phyloP scores from a whole-genome alignment of 2,329 filamentous ascomycete genomes.

The Diaporthe sp. region DNA sequence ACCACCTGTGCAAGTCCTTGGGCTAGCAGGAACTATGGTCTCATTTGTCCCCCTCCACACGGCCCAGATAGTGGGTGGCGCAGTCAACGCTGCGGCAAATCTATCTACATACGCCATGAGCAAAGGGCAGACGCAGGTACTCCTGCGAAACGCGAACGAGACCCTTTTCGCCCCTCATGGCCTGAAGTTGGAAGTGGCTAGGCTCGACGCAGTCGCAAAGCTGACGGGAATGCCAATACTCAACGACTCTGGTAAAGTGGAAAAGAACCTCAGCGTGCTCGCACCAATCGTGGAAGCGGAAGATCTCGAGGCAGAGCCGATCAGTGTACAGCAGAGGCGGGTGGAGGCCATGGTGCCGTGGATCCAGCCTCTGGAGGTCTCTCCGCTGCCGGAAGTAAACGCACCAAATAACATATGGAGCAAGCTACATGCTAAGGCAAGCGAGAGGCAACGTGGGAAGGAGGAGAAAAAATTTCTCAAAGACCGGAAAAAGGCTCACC shows the following conservation, averaged over 20 bases:
- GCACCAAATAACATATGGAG: neutral
- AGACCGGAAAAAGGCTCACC: neutral
- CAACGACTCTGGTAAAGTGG: conserved; percentile 37
- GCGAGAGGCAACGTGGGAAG: conserved; percentile 30
- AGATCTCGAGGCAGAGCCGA: neutral
- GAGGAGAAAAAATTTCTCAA: conserved; percentile 31
- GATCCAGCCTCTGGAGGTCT: conserved; percentile 39
- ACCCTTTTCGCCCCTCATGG: conserved; percentile 38
- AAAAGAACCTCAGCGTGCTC: conserved; percentile 37
- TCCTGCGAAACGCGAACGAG: conserved; percentile 38
- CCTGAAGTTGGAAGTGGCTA: conserved; percentile 39
- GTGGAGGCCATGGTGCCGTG: conserved; percentile 37
- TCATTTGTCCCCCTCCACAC: conserved; percentile 41
- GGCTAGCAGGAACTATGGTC: conserved; percentile 39
- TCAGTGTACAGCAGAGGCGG: conserved; percentile 40
- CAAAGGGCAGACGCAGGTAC: conserved; percentile 40
- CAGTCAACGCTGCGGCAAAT: conserved; percentile 15
- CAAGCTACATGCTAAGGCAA: conserved; percentile 17
- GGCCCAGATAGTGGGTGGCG: conserved; percentile 36
- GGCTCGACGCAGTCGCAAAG: conserved; percentile 41
- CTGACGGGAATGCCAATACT: conserved; percentile 41
- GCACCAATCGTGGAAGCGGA: conserved; percentile 33
- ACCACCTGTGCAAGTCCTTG: conserved; percentile 41
- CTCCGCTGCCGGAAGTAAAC: conserved; percentile 24
- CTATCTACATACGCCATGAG: conserved; percentile 36